phyloP scores from a whole-genome alignment of 2,329 filamentous ascomycete genomes.

The Aureobasidium sp. region DNA sequence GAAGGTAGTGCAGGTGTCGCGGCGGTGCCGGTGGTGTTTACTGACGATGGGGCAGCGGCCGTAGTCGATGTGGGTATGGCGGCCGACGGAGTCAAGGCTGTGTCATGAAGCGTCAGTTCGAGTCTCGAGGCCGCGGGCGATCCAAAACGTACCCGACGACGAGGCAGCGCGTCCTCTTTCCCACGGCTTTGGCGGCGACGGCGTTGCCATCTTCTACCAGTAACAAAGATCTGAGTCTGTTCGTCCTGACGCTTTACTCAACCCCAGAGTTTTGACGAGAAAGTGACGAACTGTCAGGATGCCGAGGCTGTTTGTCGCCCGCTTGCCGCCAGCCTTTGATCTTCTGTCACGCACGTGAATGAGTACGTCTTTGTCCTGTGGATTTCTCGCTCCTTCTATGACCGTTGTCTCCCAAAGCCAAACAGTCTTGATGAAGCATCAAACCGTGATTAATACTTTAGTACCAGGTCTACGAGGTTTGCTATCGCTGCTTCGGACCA shows the following conservation, averaged over 20 bases:
- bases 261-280: slow-evolving; percentile 7
- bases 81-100: slow-evolving; percentile 7
- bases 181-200: slow-evolving; percentile 94
- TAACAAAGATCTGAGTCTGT: background rate
- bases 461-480: background rate
- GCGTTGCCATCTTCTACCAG: slow-evolving; percentile 12
- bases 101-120: background rate
- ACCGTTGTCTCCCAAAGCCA: too few relatives aligned
- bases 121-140: background rate
- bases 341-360: background rate
- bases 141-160: slow-evolving; percentile 20
- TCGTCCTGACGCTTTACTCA: background rate
- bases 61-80: slow-evolving; percentile 2
- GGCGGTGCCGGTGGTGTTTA: slow-evolving; percentile 27
- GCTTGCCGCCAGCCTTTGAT: background rate
- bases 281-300: background rate
- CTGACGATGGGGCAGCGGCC: slow-evolving; percentile 30
- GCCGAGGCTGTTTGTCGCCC: slow-evolving; percentile 5
- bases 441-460: background rate
- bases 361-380: background rate
- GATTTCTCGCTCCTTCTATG: background rate
- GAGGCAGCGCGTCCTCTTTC: slow-evolving; percentile 62
- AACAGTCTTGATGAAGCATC: background rate
- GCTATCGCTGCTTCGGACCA: background rate
- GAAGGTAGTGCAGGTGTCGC: slow-evolving; percentile 56